Evolutionary conservation across 2,329 filamentous ascomycete genomes (phyloP), one percentile per base, ranked within the genome.

Genomic region (Lachnum nothofagi): DNA sequence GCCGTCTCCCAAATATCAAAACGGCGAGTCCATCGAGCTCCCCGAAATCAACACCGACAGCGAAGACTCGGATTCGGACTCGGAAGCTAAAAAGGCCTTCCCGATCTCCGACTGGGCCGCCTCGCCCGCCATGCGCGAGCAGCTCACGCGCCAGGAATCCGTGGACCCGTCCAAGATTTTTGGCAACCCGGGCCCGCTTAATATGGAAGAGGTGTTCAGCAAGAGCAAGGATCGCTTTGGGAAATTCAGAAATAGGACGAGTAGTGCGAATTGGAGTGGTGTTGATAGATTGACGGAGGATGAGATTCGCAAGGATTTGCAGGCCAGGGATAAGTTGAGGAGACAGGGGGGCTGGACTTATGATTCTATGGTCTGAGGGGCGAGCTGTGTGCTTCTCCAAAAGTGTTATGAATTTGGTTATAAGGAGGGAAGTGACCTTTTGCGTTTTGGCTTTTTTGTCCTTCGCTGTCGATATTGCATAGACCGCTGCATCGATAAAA

Each of bases 1-100:
- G 56, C 85, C 86, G 24, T 95, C 90, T 1, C 90, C 90, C 1
- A 82, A 88, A 44, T 95, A 94, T 70, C 86, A 85, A 53, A 91
- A 89, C 59, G 89, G 91, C 52, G 93, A 98, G 51, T 80, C 79
- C 44, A 96, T 98, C 61, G 86, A 93, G 58, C 80, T 98, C 3
- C 91, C 93, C 0, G 93, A 98, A 59, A 97, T 98, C 59, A 83
- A 90, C 55, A 97, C 93, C 1, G 94, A 98, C 65, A 90, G 89
- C 24, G 91, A 95, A 61, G 88, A 95, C 51, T 86, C 91, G 42
- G 86, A 91, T 52, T 80, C 77, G 5, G 80, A 85, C 34, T 79
- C 81, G 12, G 71, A 71, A 5, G 71, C 72, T 27, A 77, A 76
- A 27, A 71, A 71, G 41, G 68, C 76, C 41, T 82, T 88, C 62